These are phyloP conservation scores for Chlamydomonas asymmetrica DNA, from an alignment of 139 green algal genomes.

Conservation along the genomic window DNA sequence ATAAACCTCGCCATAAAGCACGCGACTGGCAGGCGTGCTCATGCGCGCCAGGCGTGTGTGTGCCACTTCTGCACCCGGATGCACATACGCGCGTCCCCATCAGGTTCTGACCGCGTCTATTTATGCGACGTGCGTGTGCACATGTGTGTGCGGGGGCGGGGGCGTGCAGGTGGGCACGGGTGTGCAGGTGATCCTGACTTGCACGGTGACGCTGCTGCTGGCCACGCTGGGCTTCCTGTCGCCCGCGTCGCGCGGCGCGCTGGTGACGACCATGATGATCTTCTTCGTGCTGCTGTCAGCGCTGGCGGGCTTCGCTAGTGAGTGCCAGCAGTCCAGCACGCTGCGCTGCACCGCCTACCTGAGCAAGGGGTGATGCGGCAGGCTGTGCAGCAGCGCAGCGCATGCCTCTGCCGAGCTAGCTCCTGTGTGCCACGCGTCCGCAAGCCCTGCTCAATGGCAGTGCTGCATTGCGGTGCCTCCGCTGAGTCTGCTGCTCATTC, in stretches of 20 bases:
- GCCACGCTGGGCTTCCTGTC: slow-evolving; percentile 94
- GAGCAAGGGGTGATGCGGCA: no score
- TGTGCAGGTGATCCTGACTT: slow-evolving; percentile 84
- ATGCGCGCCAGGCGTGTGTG: no score
- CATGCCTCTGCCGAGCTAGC: no score
- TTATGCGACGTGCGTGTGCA: no score
- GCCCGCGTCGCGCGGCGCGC: slow-evolving; percentile 82
- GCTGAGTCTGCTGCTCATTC: no score
- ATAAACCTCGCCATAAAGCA: background rate
- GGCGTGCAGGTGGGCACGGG: slow-evolving; percentile 75
- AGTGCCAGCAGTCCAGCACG: slow-evolving; percentile 84
- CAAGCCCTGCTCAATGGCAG: no score
- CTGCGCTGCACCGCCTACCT: slow-evolving; percentile 75
- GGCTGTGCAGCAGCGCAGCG: no score
- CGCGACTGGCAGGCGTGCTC: background rate
- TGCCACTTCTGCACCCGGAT: background rate
- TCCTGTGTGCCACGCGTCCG: no score
- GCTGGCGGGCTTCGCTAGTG: slow-evolving; percentile 34
- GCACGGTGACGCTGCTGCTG: slow-evolving; percentile 84
- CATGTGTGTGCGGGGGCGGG: no score
- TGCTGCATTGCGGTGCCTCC: no score
- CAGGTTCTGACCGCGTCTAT: no score
- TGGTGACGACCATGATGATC: slow-evolving; percentile 85
- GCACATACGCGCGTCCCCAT: no score
- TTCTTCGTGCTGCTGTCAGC: slow-evolving; percentile 83